Base-by-base conservation (phyloP, 2,329 filamentous ascomycete genomes). In the Aspergillus thermomutatus region DNA sequence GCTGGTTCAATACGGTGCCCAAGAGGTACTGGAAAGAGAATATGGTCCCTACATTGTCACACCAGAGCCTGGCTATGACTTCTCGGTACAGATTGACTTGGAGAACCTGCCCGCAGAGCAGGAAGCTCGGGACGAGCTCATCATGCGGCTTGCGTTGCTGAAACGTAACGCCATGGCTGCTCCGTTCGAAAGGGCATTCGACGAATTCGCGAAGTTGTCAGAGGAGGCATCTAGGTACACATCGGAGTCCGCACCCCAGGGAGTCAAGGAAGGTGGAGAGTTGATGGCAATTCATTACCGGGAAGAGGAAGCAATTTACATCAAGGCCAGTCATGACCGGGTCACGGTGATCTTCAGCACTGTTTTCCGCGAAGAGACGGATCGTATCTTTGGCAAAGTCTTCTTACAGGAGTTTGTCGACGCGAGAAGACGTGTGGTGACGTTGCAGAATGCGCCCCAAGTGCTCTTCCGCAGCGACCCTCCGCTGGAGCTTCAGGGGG, bases 281-380 rank as follows among this genome's bases (percentile, higher is more conserved):
- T 88, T 97, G 58, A 96, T 95, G 84, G 87, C 93, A 2, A 96
- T 99, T 67, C 93, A 97, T 76, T 99, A 99, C 79, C 90, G 94
- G 55, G 95, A 99, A 70, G 92, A 97, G 80, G 94, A 99, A 76
- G 92, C 94, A 52, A 97, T 99, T 71, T 99, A 96, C 76, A 89
- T 99, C 80, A 97, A 99, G 80, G 93, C 94, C 60, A 95, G 90
- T 75, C 90, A 95, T 79, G 94, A 99, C 74, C 87, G 94, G 69
- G 94, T 99, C 52, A 99, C 95, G 0, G 92, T 99, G 69, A 99
- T 99, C 71, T 99, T 99, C 83, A 96, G 92, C 78, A 99, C 94
- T 45, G 86, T 97, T 52, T 99, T 99, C 83, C 84, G 91, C 56
- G 95, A 99, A 73, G 95, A 99, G 79, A 99, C 95, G 54, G 94